These are phyloP conservation scores for Coemansia sp. DNA, from an alignment of 192 early-diverging fungal species.

Conservation along the genomic window DNA sequence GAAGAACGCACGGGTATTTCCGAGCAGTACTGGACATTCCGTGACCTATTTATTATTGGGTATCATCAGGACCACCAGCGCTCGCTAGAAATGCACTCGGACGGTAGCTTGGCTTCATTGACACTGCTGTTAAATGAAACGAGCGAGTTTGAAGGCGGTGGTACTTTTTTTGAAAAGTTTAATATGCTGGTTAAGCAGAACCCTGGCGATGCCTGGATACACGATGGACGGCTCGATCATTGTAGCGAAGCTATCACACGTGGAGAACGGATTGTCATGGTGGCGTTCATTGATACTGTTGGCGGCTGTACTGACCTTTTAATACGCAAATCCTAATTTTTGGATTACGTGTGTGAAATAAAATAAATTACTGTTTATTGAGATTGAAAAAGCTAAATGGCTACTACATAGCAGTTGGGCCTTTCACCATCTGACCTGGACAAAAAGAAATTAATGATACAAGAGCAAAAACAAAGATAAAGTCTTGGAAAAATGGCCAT, in stretches of 20 bases:
- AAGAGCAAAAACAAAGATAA: no score
- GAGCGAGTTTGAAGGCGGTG: constrained; percentile 56
- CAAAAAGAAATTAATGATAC: no score
- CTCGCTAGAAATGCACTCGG: constrained; percentile 50
- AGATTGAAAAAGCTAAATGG: no score
- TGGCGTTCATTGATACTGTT: constrained; percentile 58
- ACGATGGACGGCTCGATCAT: constrained; percentile 51
- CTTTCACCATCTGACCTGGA: no score
- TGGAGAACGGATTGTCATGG: constrained; percentile 48
- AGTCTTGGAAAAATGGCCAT: no score
- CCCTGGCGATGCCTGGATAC: constrained; percentile 53
- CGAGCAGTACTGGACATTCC: constrained; percentile 37
- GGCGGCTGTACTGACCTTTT: constrained; percentile 17
- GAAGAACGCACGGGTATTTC: constrained; percentile 29
- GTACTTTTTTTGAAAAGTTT: constrained; percentile 46
- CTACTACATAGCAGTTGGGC: no score
- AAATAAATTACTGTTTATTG: no score
- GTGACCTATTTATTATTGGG: constrained; percentile 52
- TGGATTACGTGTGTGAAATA: no score
- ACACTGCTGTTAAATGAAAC: constrained; percentile 53
- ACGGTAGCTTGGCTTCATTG: constrained; percentile 58
- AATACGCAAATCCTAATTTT: neutral
- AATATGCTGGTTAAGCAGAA: constrained; percentile 11
- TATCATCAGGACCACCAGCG: constrained; percentile 51
- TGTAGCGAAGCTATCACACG: constrained; percentile 42